Evolutionary conservation across 2,329 filamentous ascomycete genomes (phyloP).

Genomic region (Eutypella sp.): DNA sequence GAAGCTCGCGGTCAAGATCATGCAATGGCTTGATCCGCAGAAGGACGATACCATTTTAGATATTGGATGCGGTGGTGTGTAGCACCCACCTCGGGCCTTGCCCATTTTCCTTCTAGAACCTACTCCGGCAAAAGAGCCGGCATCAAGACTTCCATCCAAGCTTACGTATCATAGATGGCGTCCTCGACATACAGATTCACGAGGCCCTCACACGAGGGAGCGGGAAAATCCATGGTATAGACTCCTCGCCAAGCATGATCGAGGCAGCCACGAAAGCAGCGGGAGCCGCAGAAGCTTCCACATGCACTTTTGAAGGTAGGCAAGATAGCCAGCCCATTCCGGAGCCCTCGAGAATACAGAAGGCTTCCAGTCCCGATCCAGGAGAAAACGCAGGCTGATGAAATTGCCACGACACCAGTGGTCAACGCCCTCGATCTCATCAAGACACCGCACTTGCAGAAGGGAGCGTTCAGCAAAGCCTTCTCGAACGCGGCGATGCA

Average conservation of each 20-base stretch:
- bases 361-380: no score
- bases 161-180: slow-evolving; percentile 42
- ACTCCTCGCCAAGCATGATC: slow-evolving; percentile 57
- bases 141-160: not conserved
- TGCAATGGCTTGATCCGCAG: slow-evolving; percentile 54
- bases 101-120: no score
- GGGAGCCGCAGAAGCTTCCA: slow-evolving; percentile 24
- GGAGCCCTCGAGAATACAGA: no score
- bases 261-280: slow-evolving; percentile 41
- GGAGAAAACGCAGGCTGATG: no score
- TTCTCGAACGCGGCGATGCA: slow-evolving; percentile 65
- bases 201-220: slow-evolving; percentile 39
- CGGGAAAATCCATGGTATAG: slow-evolving; percentile 51
- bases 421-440: slow-evolving; percentile 40
- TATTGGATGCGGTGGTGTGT: slow-evolving; percentile 57
- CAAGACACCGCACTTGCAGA: slow-evolving; percentile 30
- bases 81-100: not conserved
- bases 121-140: no score
- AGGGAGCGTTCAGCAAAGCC: slow-evolving; percentile 44
- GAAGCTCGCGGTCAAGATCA: slow-evolving; percentile 53
- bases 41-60: slow-evolving; percentile 56
- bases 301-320: slow-evolving; percentile 41
- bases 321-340: no score
- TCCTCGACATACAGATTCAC: slow-evolving; percentile 52
- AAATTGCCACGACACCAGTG: slow-evolving; percentile 27